A percentile compares a stretch with the other conserved stretches of the same genome.
These are phyloP conservation scores for Solanum pinnatisectum DNA, from an alignment of 257 asterid genomes.

Conservation along the genomic window DNA sequence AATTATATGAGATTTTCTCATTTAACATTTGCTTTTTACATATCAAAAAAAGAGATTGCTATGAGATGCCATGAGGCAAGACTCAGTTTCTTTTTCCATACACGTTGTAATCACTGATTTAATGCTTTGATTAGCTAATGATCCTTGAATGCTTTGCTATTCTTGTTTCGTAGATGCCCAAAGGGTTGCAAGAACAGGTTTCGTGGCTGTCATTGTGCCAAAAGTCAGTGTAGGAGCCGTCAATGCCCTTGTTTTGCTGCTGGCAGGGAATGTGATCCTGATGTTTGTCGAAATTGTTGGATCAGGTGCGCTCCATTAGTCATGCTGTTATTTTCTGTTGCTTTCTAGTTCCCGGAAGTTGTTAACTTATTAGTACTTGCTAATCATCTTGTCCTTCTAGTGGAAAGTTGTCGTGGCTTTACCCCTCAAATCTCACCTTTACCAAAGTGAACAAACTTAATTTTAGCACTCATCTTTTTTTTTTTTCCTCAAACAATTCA, in stretches of 20 bases:
- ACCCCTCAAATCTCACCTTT: neutral
- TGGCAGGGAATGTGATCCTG: conserved; percentile 93
- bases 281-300: conserved; percentile 98
- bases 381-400: neutral
- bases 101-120: neutral
- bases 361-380: neutral
- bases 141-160: neutral
- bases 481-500: neutral
- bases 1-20: neutral
- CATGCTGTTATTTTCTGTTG: neutral
- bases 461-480: neutral
- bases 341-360: neutral
- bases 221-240: conserved; percentile 97
- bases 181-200: conserved; percentile 90
- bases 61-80: conserved; percentile 27
- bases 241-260: conserved; percentile 99
- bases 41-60: neutral
- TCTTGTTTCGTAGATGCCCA: conserved; percentile 55
- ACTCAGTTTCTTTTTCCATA: neutral
- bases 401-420: neutral
- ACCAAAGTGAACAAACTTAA: neutral
- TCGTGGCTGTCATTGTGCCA: conserved; percentile 99
- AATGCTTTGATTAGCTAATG: neutral
- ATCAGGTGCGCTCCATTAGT: conserved; percentile 46
- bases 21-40: neutral